These are phyloP conservation scores for Knufia fluminis DNA, from an alignment of 2,329 filamentous ascomycete genomes.

Conservation along the genomic window DNA sequence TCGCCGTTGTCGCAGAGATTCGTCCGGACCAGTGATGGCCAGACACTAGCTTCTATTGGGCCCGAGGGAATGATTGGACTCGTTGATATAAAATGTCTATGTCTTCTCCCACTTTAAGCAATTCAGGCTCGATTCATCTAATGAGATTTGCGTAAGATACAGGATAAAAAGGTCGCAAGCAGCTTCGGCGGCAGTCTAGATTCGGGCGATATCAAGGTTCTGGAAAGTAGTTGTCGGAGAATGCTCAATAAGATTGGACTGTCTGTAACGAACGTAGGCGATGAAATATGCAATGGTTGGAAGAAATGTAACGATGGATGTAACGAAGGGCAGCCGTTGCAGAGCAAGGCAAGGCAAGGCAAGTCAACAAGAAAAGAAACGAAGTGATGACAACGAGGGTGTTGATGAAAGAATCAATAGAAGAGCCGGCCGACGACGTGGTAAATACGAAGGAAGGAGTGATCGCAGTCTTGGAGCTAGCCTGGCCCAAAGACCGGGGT, in stretches of 20 bases:
- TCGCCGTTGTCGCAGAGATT: constrained; percentile 1
- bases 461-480: neutral
- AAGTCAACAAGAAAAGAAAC: neutral
- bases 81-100: too few species aligned
- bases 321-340: constrained; percentile 8
- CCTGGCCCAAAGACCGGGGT: neutral
- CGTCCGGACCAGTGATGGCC: constrained; percentile 2
- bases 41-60: constrained; percentile 1
- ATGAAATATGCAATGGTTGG: neutral
- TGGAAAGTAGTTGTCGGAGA: neutral
- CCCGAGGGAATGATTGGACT: too few species aligned
- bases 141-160: too few species aligned
- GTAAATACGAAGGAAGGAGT: neutral
- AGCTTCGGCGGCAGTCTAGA: neutral
- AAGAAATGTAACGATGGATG: neutral
- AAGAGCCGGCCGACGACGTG: neutral
- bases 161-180: neutral
- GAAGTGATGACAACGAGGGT: constrained; percentile 1
- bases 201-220: neutral
- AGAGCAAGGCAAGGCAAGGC: neutral
- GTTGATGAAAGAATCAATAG: constrained; percentile 1
- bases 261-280: constrained; percentile 1
- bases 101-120: neutral
- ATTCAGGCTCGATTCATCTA: neutral
- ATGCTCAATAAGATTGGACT: constrained; percentile 5